Conservation (phyloP, 164 flowering plant genomes). For the Magnolia changhungtana region DNA sequence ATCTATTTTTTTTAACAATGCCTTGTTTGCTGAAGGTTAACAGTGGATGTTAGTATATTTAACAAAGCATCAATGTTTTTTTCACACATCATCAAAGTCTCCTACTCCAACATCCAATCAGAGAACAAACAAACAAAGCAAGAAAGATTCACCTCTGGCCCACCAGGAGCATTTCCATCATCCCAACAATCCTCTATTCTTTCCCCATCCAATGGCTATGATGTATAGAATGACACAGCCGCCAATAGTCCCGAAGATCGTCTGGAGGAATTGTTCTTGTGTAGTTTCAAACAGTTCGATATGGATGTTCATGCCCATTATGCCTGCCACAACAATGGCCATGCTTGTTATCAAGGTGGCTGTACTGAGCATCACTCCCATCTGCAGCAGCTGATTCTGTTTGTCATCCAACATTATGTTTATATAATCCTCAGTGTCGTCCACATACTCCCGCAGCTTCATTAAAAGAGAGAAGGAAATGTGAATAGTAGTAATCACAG, state of each 20-base stretch:
- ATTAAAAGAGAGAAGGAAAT: background rate
- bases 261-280: constrained; percentile 30
- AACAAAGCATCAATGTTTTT: too few species aligned
- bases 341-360: constrained; percentile 31
- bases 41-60: too few species aligned
- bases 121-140: too few species aligned
- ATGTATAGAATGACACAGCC: constrained; percentile 35
- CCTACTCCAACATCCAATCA: too few species aligned
- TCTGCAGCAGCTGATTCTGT: constrained; percentile 47
- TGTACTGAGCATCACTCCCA: constrained; percentile 46
- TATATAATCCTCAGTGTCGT: constrained; percentile 47
- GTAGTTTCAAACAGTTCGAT: constrained; percentile 21
- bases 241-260: constrained; percentile 30
- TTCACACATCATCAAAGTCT: too few species aligned
- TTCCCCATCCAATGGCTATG: constrained; percentile 39
- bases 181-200: constrained; percentile 36
- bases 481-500: too few species aligned
- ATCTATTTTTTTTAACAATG: too few species aligned
- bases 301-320: constrained; percentile 39
- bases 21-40: too few species aligned
- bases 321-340: constrained; percentile 30
- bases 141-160: background rate
- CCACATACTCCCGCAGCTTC: constrained; percentile 46
- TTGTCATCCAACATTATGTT: constrained; percentile 50
- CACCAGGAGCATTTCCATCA: constrained; percentile 1